Percentiles rank a stretch among this genome's conserved stretches.
phyloP scores from a whole-genome alignment of 2,329 filamentous ascomycete genomes.

The Fusarium floridanum region DNA sequence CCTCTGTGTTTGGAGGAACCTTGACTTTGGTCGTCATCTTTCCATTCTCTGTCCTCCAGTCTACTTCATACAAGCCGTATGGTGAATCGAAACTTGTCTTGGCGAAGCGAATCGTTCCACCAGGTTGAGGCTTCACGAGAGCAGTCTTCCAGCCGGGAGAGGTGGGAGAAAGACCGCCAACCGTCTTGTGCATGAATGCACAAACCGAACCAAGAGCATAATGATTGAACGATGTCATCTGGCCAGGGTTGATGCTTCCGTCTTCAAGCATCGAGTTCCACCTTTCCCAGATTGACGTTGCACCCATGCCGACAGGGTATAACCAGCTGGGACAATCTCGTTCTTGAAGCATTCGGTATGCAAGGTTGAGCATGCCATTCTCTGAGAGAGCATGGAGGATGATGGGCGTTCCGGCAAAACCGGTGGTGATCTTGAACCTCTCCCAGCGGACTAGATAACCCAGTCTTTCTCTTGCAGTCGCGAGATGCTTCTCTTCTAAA shows the following conservation, averaged over 20 bases:
- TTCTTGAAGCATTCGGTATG: slow-evolving; percentile 57
- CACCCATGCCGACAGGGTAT: slow-evolving; percentile 60
- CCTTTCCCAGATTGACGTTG: slow-evolving; percentile 64
- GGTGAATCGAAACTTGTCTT: slow-evolving; percentile 10
- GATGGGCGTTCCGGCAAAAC: slow-evolving; percentile 58
- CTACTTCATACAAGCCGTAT: slow-evolving; percentile 11
- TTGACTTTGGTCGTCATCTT: slow-evolving; percentile 8
- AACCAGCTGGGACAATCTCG: slow-evolving; percentile 60
- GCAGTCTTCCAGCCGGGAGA: not conserved
- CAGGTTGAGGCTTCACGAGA: not conserved
- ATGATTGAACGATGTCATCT: slow-evolving; percentile 65
- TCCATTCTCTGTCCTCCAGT: slow-evolving; percentile 1
- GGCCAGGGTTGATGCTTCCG: slow-evolving; percentile 58
- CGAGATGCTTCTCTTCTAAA: slow-evolving; percentile 50
- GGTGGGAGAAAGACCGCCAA: not conserved
- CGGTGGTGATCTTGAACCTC: slow-evolving; percentile 54
- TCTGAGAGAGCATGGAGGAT: slow-evolving; percentile 38
- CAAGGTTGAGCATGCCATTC: not conserved
- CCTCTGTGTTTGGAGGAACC: slow-evolving; percentile 12
- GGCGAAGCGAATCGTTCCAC: slow-evolving; percentile 9
- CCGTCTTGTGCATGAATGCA: not conserved
- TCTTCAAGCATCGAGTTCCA: slow-evolving; percentile 62
- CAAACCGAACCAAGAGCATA: slow-evolving; percentile 62
- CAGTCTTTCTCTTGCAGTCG: slow-evolving; percentile 48
- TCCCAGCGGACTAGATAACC: slow-evolving; percentile 48